A percentile compares a stretch with the other conserved stretches of the same genome.
Evolutionary conservation across 2,329 filamentous ascomycete species (phyloP).

Genomic region (Colletotrichum cereale): DNA sequence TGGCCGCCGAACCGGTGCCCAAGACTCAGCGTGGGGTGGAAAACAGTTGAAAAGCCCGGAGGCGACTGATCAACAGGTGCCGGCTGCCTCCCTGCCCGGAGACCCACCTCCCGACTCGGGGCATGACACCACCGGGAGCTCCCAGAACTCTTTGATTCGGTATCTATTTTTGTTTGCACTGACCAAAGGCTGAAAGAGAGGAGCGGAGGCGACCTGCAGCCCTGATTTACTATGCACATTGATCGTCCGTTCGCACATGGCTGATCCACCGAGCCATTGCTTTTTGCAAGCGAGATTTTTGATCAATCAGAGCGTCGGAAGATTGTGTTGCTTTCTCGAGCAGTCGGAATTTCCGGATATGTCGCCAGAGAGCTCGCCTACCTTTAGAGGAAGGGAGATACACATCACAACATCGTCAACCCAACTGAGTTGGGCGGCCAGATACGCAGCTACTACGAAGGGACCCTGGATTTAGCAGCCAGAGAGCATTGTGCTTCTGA

Average conservation of each 20-base stretch:
- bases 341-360: neutral
- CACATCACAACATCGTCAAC: neutral
- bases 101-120: slow-evolving; percentile 20
- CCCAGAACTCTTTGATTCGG: neutral
- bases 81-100: slow-evolving; percentile 15
- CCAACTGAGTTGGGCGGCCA: neutral
- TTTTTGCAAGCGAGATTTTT: neutral
- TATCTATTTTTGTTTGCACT: slow-evolving; percentile 2
- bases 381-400: neutral
- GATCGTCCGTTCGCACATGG: neutral
- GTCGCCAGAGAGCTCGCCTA: neutral
- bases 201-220: neutral
- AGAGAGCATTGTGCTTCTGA: neutral
- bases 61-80: neutral
- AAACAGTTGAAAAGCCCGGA: slow-evolving; percentile 3
- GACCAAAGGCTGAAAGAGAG: neutral
- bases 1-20: slow-evolving; percentile 3
- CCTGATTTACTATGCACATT: neutral
- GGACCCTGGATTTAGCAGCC: too few species aligned
- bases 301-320: neutral
- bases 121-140: neutral
- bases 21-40: neutral
- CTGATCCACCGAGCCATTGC: neutral
- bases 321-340: neutral
- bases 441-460: neutral